Evolutionary conservation across 352 stramenopile species (phyloP).

Genomic region (Globisporangium carolinianum): DNA sequence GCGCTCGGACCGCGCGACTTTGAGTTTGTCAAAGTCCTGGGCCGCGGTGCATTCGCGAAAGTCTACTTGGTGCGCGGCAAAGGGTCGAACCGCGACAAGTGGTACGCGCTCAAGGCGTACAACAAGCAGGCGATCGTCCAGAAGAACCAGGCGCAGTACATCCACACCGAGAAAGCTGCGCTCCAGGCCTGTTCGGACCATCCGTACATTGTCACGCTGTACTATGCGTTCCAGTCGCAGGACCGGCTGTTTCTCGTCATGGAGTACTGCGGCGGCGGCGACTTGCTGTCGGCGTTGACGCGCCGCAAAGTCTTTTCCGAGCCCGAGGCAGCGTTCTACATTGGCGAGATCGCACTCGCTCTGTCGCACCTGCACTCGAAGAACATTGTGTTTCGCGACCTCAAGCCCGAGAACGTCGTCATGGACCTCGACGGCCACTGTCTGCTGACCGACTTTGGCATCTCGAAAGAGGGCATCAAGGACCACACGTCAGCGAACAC

Average conservation of each 20-base stretch:
- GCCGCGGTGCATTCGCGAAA: constrained; percentile 77
- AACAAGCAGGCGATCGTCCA: constrained; percentile 86
- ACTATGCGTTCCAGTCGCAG: constrained; percentile 82
- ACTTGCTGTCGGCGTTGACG: constrained; percentile 70
- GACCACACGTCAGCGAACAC: constrained; percentile 82
- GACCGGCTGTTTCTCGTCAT: constrained; percentile 82
- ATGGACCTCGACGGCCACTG: constrained; percentile 83
- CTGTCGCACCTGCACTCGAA: constrained; percentile 82
- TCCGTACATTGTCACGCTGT: constrained; percentile 81
- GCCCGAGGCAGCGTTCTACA: constrained; percentile 77
- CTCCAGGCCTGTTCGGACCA: constrained; percentile 81
- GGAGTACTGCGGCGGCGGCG: constrained; percentile 79
- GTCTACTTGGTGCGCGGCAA: constrained; percentile 82
- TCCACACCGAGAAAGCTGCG: constrained; percentile 77
- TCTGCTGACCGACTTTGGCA: constrained; percentile 79
- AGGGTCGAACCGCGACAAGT: constrained; percentile 81
- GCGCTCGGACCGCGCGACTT: constrained; percentile 79
- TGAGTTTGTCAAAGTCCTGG: constrained; percentile 82
- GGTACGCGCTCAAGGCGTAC: constrained; percentile 83
- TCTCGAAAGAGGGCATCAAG: constrained; percentile 85
- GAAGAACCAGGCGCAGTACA: constrained; percentile 87
- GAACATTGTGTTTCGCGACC: constrained; percentile 83
- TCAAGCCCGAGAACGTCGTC: constrained; percentile 85
- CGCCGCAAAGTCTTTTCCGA: constrained; percentile 78
- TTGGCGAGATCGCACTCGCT: constrained; percentile 74